phyloP scores from a whole-genome alignment of 305 asterid species.

The Solanum hybrid region DNA sequence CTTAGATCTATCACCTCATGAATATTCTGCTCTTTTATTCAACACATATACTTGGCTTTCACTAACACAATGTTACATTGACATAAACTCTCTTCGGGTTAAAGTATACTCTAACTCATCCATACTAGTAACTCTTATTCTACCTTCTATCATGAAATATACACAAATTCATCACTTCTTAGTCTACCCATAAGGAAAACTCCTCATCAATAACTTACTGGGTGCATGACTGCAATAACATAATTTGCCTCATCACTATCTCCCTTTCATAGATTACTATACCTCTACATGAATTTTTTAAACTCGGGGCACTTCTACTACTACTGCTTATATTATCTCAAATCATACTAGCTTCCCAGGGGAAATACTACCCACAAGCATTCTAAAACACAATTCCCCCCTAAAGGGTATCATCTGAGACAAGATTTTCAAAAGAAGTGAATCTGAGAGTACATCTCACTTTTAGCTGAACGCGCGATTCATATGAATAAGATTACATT shows the following conservation, averaged over 20 bases:
- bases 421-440: not conserved
- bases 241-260: not conserved
- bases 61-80: not conserved
- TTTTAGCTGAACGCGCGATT: not conserved
- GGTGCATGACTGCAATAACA: not conserved
- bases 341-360: not conserved
- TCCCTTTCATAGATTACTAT: not conserved
- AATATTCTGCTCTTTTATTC: not conserved
- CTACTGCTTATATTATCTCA: not conserved
- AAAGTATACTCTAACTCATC: not conserved
- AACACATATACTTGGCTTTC: not conserved
- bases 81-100: not conserved
- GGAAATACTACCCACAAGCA: not conserved
- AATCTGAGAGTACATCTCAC: not conserved
- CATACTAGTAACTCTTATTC: not conserved
- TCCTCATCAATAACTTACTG: not conserved
- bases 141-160: not conserved
- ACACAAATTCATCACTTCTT: not conserved
- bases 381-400: not conserved
- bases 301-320: not conserved
- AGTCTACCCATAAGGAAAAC: not conserved
- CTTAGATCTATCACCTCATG: not conserved
- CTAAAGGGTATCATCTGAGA: not conserved
- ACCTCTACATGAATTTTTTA: not conserved
- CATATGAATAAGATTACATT: not conserved